A percentile compares a stretch with the other conserved stretches of the same genome.
phyloP scores from a whole-genome alignment of 2,329 filamentous ascomycete genomes.

The Neonectria hederae region DNA sequence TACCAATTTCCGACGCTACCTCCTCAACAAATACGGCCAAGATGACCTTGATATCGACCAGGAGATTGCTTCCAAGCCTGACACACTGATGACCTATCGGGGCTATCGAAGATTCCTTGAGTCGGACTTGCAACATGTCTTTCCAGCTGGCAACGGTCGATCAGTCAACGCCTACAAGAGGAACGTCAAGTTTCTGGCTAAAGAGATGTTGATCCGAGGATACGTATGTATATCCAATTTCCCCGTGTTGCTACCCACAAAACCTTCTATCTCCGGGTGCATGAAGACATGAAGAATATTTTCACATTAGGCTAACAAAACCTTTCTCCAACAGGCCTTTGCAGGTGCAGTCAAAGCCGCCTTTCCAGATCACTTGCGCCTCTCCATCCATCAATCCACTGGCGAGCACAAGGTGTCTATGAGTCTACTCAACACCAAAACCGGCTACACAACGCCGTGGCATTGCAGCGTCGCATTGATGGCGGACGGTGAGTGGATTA shows the following conservation, averaged over 20 bases:
- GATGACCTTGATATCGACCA: constrained; percentile 41
- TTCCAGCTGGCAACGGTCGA: constrained; percentile 33
- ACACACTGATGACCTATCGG: constrained; percentile 44
- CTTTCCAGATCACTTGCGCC: constrained; percentile 42
- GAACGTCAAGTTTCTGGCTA: constrained; percentile 43
- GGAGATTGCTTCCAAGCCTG: constrained; percentile 41
- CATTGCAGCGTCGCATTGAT: constrained; percentile 40
- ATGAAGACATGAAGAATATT: too few species aligned
- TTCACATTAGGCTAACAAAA: neutral
- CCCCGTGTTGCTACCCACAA: neutral
- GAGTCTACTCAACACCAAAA: constrained; percentile 43
- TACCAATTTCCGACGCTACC: constrained; percentile 43
- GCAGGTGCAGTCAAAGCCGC: constrained; percentile 39
- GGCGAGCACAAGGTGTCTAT: constrained; percentile 43
- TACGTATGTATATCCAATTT: constrained; percentile 32
- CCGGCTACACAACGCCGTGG: constrained; percentile 46
- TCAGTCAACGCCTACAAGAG: constrained; percentile 38
- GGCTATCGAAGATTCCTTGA: constrained; percentile 45
- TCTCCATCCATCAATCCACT: constrained; percentile 45
- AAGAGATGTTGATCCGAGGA: constrained; percentile 46
- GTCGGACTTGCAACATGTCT: constrained; percentile 44
- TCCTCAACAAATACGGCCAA: constrained; percentile 39
- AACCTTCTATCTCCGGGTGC: neutral
- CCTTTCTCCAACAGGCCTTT: constrained; percentile 38
- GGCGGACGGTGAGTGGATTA: constrained; percentile 39